Base-by-base conservation (phyloP, 352 stramenopile genomes). In the Peronospora farinosa region DNA sequence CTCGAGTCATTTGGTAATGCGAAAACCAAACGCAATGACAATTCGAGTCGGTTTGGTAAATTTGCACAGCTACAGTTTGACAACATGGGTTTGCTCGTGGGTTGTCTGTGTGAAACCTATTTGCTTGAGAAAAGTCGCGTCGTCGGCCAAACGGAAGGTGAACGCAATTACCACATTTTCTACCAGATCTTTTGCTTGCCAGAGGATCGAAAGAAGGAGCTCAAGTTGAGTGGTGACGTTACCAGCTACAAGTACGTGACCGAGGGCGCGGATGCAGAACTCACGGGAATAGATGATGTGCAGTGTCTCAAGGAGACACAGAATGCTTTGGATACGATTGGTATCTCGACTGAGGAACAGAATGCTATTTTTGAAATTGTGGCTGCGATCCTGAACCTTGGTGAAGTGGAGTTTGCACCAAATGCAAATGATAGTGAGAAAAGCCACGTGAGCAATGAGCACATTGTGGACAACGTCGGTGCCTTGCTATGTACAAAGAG, bases 121-220 rank as follows among this genome's bases (percentile, higher is more conserved):
- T 65, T 99, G 30, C 71, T 99, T 9, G 95, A 99, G 65, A 98
- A 98, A 65, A 95, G 89, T 31, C 89, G 95, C 13, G 79, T 98
- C 3, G 81, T 98, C 3, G 73, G 80, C 41, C 92, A 97, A 68
- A 78, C 76, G 1, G 39, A 72, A 15, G 86, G 88, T 0, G 96
- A 98, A 67, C 74, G 96, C 36, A 98, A 98, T 67, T 99, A 97
- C 78, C 96, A 99, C 69, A 84, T 98, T 30, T 98, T 99, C 67
- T 98, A 98, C 74, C 84, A 98, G 65, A 77, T 98, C 44, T 86
- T 95, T 63, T 64, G 62, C 13, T 65, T 90, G 13, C 39, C 58
- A 0, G 59, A 72, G 11, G 62, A 55, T 2, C 67, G 74, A 1
- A 85, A 74, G 51, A 46, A 39, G 32, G 66, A 77, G 27, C 65